Evolutionary conservation across 176 grass and related monocot genomes (phyloP).

Genomic region (Ampelocalamus luodianensis): DNA sequence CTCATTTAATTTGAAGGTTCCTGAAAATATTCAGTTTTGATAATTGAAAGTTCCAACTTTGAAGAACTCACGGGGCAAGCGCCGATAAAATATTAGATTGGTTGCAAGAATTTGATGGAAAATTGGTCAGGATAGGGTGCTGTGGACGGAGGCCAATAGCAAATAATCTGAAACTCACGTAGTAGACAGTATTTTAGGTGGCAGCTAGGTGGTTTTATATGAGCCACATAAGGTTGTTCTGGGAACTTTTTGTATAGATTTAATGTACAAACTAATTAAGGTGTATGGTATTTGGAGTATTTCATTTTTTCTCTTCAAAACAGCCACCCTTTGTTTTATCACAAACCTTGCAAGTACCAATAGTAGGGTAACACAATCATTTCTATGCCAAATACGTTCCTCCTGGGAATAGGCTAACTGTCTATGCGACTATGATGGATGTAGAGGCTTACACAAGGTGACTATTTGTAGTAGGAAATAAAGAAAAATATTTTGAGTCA

Average conservation of each 20-base stretch:
- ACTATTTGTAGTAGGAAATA: too few relatives aligned
- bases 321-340: too few relatives aligned
- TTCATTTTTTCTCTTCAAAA: too few relatives aligned
- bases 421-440: too few relatives aligned
- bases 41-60: background rate
- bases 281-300: too few relatives aligned
- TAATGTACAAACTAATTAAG: too few relatives aligned
- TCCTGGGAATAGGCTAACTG: too few relatives aligned
- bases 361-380: too few relatives aligned
- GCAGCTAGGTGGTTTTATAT: background rate
- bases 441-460: too few relatives aligned
- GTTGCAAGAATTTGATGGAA: background rate
- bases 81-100: background rate
- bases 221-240: background rate
- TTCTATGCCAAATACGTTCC: too few relatives aligned
- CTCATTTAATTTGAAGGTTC: background rate
- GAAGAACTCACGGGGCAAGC: background rate
- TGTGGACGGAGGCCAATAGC: background rate
- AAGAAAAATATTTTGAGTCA: constrained; percentile 2
- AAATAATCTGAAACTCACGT: background rate
- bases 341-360: too few relatives aligned
- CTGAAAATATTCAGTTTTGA: background rate
- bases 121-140: background rate
- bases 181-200: background rate
- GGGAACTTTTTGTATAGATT: too few relatives aligned